These are phyloP conservation scores for Plasmodium chabaudi DNA, from an alignment of 169 alveolate genomes.

Conservation along the genomic window DNA sequence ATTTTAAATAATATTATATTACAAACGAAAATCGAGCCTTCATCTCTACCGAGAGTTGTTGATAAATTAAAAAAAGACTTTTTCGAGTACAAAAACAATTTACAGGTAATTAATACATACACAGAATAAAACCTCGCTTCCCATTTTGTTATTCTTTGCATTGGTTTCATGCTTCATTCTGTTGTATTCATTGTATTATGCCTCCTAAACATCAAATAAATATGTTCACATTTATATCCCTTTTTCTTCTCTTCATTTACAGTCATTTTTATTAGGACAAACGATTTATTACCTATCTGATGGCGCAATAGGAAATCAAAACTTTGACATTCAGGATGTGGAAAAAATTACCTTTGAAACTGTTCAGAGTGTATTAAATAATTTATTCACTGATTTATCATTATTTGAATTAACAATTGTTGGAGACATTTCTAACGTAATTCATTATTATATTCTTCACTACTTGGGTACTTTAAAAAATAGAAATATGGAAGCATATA, in stretches of 20 bases:
- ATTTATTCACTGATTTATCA: conserved; percentile 54
- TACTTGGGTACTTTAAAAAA: conserved; percentile 37
- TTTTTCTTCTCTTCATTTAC: not conserved
- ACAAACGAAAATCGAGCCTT: conserved; percentile 68
- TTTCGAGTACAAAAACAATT: conserved; percentile 77
- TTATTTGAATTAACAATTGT: conserved; percentile 68
- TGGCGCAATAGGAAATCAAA: conserved; percentile 79
- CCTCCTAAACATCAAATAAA: too few relatives aligned
- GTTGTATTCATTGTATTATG: too few relatives aligned
- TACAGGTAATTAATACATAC: conserved; percentile 66
- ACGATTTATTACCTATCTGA: conserved; percentile 80
- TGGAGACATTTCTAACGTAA: conserved; percentile 35
- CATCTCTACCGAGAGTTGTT: conserved; percentile 73
- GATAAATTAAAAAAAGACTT: conserved; percentile 84
- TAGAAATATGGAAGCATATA: not conserved
- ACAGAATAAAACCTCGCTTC: conserved; percentile 31
- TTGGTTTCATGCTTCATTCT: too few relatives aligned
- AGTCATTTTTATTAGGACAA: conserved; percentile 82
- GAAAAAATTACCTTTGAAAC: conserved; percentile 63
- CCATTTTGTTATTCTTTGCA: not conserved
- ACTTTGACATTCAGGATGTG: conserved; percentile 58
- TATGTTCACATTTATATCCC: too few relatives aligned
- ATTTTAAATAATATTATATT: conserved; percentile 41
- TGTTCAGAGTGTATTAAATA: conserved; percentile 71
- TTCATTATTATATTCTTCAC: conserved; percentile 61